Evolutionary conservation across 2,329 filamentous ascomycete genomes (phyloP).

Genomic region (Ceratocystis ficicola): DNA sequence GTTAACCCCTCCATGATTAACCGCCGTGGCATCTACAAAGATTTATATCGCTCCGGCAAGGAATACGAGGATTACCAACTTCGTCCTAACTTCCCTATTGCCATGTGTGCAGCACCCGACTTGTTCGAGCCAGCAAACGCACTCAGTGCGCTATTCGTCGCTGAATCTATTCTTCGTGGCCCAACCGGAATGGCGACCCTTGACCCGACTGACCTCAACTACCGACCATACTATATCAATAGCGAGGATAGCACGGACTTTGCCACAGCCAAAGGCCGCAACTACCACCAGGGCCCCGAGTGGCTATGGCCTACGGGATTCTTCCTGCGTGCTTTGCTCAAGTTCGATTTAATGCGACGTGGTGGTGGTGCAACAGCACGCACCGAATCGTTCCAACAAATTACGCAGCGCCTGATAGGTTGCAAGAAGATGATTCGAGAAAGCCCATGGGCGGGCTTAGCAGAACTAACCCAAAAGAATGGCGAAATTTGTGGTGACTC

Average conservation of each 20-base stretch:
- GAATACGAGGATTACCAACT: constrained; percentile 97
- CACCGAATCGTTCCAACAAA: constrained; percentile 86
- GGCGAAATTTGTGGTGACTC: constrained; percentile 79
- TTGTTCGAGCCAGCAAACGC: constrained; percentile 73
- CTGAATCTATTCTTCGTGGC: constrained; percentile 67
- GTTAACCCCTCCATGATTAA: constrained; percentile 71
- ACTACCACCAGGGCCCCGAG: constrained; percentile 96
- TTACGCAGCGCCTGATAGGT: constrained; percentile 66
- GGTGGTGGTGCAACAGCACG: constrained; percentile 32
- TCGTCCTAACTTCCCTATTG: constrained; percentile 84
- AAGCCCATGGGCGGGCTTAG: constrained; percentile 78
- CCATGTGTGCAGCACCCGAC: constrained; percentile 85
- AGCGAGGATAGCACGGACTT: constrained; percentile 87
- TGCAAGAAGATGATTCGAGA: constrained; percentile 76
- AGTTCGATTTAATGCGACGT: constrained; percentile 72
- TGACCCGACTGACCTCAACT: constrained; percentile 84
- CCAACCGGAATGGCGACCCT: constrained; percentile 93
- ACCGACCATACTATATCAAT: constrained; percentile 89
- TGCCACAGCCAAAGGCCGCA: constrained; percentile 81
- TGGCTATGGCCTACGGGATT: constrained; percentile 97
- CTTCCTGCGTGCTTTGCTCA: constrained; percentile 80
- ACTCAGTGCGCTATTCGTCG: constrained; percentile 63
- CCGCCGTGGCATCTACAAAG: constrained; percentile 94
- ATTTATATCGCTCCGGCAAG: constrained; percentile 85
- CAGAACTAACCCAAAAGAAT: constrained; percentile 84